These are phyloP conservation scores for Sporothrix inflata DNA, from an alignment of 2,329 filamentous ascomycete genomes.

Conservation along the genomic window DNA sequence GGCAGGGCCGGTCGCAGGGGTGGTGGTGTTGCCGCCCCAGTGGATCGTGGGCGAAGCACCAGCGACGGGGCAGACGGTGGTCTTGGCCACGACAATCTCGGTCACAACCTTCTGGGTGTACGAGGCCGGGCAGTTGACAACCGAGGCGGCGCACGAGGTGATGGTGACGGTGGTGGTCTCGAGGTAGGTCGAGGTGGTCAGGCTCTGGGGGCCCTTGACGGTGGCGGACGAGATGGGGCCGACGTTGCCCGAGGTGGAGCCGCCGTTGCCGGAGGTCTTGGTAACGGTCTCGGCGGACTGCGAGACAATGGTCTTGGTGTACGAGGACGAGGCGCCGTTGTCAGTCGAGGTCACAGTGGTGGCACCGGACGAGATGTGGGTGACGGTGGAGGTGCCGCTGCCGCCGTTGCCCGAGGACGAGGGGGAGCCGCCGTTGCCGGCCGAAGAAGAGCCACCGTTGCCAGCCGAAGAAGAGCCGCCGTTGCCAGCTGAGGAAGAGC, in stretches of 20 bases:
- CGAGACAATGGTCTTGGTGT: slow-evolving; percentile 10
- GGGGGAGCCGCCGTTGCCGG: background rate
- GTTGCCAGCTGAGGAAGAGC: background rate
- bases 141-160: slow-evolving; percentile 39
- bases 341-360: slow-evolving; percentile 20
- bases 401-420: slow-evolving; percentile 18
- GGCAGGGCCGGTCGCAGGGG: slow-evolving; percentile 13
- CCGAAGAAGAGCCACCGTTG: background rate
- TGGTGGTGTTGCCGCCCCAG: slow-evolving; percentile 18
- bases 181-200: slow-evolving; percentile 37
- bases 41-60: slow-evolving; percentile 24
- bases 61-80: slow-evolving; percentile 38
- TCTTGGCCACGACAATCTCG: slow-evolving; percentile 35
- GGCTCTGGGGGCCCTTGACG: slow-evolving; percentile 19
- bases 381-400: slow-evolving; percentile 35
- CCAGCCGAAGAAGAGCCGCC: slow-evolving; percentile 22
- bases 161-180: slow-evolving; percentile 39
- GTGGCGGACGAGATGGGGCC: slow-evolving; percentile 21
- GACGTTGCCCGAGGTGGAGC: background rate
- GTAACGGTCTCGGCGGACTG: background rate
- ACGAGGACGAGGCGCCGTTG: slow-evolving; percentile 12
- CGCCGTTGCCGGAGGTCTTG: background rate
- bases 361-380: slow-evolving; percentile 36
- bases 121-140: slow-evolving; percentile 40
- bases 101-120: slow-evolving; percentile 40